Evolutionary conservation across 2,329 filamentous ascomycete species (phyloP).

Genomic region (Lachnellula hyalina): DNA sequence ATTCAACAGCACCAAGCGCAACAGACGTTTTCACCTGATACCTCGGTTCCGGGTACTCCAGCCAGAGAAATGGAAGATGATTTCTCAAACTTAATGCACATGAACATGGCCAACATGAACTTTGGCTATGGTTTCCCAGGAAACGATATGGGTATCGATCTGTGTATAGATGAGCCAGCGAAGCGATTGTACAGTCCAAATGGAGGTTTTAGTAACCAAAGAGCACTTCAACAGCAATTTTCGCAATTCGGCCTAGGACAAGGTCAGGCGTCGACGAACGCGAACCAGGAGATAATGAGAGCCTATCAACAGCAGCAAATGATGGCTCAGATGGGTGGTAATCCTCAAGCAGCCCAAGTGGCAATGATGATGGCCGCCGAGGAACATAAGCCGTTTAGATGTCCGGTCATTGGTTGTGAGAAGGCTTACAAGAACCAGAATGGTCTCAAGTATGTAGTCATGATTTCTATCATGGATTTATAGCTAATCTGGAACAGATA

Average conservation of each 20-base stretch:
- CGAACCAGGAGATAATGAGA: slow-evolving; percentile 59
- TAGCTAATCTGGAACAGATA: slow-evolving; percentile 41
- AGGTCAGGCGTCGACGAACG: slow-evolving; percentile 55
- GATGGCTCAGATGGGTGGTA: slow-evolving; percentile 33
- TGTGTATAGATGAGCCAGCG: slow-evolving; percentile 84
- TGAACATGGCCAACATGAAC: slow-evolving; percentile 44
- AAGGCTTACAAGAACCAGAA: slow-evolving; percentile 99
- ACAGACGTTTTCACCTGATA: slow-evolving; percentile 43
- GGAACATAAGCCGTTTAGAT: slow-evolving; percentile 96
- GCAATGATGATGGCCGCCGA: slow-evolving; percentile 64
- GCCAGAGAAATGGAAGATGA: slow-evolving; percentile 73
- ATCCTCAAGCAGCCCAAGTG: slow-evolving; percentile 31
- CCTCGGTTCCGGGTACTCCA: slow-evolving; percentile 64
- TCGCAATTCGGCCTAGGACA: slow-evolving; percentile 71
- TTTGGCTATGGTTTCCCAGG: slow-evolving; percentile 30
- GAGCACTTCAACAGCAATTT: slow-evolving; percentile 61
- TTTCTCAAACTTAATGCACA: slow-evolving; percentile 56
- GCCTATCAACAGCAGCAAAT: slow-evolving; percentile 57
- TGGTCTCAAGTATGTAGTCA: slow-evolving; percentile 72
- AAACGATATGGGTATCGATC: slow-evolving; percentile 51
- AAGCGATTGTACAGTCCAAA: slow-evolving; percentile 89
- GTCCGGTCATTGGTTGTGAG: slow-evolving; percentile 95
- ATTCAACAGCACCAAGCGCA: slow-evolving; percentile 50
- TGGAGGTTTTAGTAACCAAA: slow-evolving; percentile 61
- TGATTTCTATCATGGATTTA: neutral